A percentile compares a stretch with the other conserved stretches of the same genome.
These are phyloP conservation scores for Sisymbrium altissimum DNA, from an alignment of 345 rosid species.

Conservation along the genomic window DNA sequence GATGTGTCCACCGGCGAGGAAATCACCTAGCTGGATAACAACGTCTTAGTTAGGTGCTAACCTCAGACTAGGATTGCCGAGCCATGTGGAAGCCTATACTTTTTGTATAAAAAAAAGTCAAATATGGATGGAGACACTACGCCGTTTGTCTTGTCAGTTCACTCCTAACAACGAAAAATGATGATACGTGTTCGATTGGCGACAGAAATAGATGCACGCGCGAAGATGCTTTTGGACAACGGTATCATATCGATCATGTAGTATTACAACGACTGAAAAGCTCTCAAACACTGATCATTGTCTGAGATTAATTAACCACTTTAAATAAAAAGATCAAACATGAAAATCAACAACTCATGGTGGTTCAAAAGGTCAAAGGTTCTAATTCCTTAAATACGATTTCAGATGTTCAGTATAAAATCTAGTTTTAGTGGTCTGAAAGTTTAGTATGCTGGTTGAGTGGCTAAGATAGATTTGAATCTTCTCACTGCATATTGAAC, in stretches of 20 bases:
- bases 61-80: neutral
- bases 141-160: neutral
- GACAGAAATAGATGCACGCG: neutral
- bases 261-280: no score
- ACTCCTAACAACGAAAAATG: neutral
- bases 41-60: neutral
- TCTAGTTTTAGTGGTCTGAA: no score
- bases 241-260: neutral
- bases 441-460: no score
- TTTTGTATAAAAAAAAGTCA: neutral
- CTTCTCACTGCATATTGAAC: no score
- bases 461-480: no score
- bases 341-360: no score
- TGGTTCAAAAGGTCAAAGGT: no score
- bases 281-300: no score
- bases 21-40: neutral
- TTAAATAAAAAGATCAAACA: no score
- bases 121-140: neutral
- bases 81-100: neutral
- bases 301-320: no score
- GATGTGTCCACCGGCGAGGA: neutral
- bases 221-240: neutral
- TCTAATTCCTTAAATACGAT: no score
- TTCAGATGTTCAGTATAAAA: no score
- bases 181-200: neutral